phyloP scores from a whole-genome alignment of 1,284 basidiomycete species.

The Wolfiporia cocos region DNA sequence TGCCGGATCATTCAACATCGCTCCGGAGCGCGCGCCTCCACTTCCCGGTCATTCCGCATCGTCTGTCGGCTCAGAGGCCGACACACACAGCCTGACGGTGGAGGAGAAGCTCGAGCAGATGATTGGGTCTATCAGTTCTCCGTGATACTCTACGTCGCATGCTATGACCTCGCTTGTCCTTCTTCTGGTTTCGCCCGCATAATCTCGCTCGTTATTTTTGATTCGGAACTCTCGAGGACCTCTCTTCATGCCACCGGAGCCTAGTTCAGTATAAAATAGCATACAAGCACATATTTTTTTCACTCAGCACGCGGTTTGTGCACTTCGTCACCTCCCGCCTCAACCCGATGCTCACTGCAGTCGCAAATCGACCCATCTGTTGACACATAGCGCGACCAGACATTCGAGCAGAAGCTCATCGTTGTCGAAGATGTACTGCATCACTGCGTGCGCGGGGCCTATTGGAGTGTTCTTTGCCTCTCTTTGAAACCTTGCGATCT shows the following conservation, averaged over 20 bases:
- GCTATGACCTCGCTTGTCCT: conserved; percentile 6
- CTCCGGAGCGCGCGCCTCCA: conserved; percentile 27
- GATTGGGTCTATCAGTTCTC: conserved; percentile 49
- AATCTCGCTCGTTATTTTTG: conserved; percentile 1
- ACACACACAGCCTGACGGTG: conserved; percentile 60
- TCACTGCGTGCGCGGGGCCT: conserved; percentile 53
- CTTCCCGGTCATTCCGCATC: conserved; percentile 45
- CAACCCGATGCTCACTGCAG: conserved; percentile 21
- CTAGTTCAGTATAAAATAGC: no score
- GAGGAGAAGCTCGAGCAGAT: conserved; percentile 73
- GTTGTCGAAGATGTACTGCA: conserved; percentile 58
- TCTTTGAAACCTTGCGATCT: conserved; percentile 49
- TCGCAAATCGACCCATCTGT: conserved; percentile 65
- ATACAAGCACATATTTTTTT: no score
- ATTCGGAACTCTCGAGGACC: background rate
- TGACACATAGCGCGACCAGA: conserved; percentile 60
- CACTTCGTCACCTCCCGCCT: no score
- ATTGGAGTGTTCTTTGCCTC: conserved; percentile 43
- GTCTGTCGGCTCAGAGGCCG: conserved; percentile 55
- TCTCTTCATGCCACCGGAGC: no score
- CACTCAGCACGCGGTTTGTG: no score
- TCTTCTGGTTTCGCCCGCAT: background rate
- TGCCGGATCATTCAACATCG: conserved; percentile 74
- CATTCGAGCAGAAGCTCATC: conserved; percentile 55
- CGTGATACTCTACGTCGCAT: conserved; percentile 12